Evolutionary conservation across 108 stramenopile species (phyloP), one percentile per base, ranked within the genome.

Genomic region (Cyclotella atomus): DNA sequence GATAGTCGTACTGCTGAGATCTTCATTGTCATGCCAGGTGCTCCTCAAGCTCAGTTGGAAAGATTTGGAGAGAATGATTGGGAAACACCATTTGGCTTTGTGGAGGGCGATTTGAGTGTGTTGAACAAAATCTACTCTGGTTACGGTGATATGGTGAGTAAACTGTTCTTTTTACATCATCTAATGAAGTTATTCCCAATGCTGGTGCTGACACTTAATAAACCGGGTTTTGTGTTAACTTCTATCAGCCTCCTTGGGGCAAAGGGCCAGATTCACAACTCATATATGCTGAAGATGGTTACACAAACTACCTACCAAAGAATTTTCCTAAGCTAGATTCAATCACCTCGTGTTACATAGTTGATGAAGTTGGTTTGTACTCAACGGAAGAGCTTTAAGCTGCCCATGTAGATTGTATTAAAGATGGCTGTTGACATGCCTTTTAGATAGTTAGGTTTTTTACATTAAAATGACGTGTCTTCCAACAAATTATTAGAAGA

Each of bases 11-110:
- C 88, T 2, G 84, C 89, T 5, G 92, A 96, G 62, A 61, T 96
- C 0, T 96, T 96, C 65, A 87, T 96, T 61, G 88, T 82, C 25
- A 85, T 84, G 82, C 88, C 88, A 4, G 84, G 75, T 20, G 65
- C 86, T 29, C 78, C 86, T 44, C 77, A 91, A 52, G 83, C 84
- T 5, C 76, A 79, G 44, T 65, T 88, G 33, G 33, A 60, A 29
- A 62, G 65, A 10, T 76, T 91, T 68, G 90, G 93, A n/a, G 53
- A 87, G 59, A 87, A 85, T 61, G 55, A 59, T 34, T 91, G 89
- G 92, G 95, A 96, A 73, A 96, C 95, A 14, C 95, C 95, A 1
- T 88, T 96, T 73, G 95, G 85, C 10, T 57, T 84, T 59, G 81
- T 90, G 14, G 81, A 83, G 12, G 84, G 85, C 35, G 81, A 89